phyloP scores from a whole-genome alignment of 495 filamentous ascomycete species.

The Paragyromitra xinjiangensis region DNA sequence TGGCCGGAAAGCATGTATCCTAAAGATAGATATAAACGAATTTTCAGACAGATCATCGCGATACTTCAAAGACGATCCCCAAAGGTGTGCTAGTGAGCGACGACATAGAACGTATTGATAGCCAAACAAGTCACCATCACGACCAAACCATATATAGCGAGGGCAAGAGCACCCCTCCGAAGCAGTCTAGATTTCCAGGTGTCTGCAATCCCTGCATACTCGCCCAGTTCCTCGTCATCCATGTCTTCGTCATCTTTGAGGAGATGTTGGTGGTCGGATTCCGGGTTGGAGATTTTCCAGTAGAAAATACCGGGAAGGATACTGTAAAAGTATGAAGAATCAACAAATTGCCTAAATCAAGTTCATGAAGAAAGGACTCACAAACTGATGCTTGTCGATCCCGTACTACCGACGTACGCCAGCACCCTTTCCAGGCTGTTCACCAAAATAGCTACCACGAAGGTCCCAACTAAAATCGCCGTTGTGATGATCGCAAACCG shows the following conservation, averaged over 20 bases:
- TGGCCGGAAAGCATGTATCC: not conserved
- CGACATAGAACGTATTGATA: slow-evolving; percentile 75
- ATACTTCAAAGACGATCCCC: not conserved
- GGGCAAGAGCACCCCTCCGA: slow-evolving; percentile 73
- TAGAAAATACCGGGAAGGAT: slow-evolving; percentile 96
- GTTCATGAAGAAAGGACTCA: slow-evolving; percentile 2
- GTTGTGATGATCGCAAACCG: slow-evolving; percentile 92
- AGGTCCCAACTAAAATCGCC: slow-evolving; percentile 80
- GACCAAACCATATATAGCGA: slow-evolving; percentile 82
- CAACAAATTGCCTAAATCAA: not conserved
- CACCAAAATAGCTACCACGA: slow-evolving; percentile 87
- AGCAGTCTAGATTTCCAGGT: slow-evolving; percentile 65
- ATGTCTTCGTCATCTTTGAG: slow-evolving; percentile 91
- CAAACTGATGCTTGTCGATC: slow-evolving; percentile 92
- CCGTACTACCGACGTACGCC: slow-evolving; percentile 94
- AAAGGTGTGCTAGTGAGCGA: slow-evolving; percentile 28
- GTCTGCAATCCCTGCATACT: slow-evolving; percentile 57
- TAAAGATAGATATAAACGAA: not conserved
- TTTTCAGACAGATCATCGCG: not conserved
- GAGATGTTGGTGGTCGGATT: slow-evolving; percentile 81
- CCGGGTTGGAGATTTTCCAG: slow-evolving; percentile 93
- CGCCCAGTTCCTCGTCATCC: slow-evolving; percentile 62
- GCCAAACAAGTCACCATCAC: slow-evolving; percentile 90
- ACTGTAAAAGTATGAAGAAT: slow-evolving; percentile 30
- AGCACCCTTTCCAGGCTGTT: slow-evolving; percentile 87